A percentile compares a stretch with the other conserved stretches of the same genome.
These are phyloP conservation scores for Dactylonectria macrodidyma DNA, from an alignment of 2,329 filamentous ascomycete genomes.

Conservation along the genomic window DNA sequence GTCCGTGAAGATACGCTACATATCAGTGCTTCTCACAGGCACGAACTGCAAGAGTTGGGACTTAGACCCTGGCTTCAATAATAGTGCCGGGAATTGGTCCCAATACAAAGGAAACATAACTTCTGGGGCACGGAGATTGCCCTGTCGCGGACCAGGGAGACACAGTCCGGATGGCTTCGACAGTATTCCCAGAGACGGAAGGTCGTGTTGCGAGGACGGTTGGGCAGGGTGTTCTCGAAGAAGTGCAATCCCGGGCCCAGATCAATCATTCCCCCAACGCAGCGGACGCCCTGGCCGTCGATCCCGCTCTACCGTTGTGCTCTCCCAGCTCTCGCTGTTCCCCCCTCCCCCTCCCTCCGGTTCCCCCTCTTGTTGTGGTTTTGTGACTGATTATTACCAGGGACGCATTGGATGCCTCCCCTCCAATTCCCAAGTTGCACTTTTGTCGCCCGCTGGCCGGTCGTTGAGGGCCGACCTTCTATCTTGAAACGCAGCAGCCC, in stretches of 20 bases:
- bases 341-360: constrained; percentile 24
- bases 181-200: constrained; percentile 2
- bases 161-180: constrained; percentile 17
- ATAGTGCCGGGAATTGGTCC: constrained; percentile 39
- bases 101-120: constrained; percentile 41
- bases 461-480: constrained; percentile 5
- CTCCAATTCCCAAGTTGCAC: constrained; percentile 28
- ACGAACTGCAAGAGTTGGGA: constrained; percentile 18
- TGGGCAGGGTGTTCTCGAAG: constrained; percentile 44
- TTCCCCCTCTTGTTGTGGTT: constrained; percentile 32
- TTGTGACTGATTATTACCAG: constrained; percentile 23
- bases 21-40: constrained; percentile 11
- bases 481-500: constrained; percentile 41
- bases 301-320: constrained; percentile 41
- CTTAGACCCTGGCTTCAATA: constrained; percentile 35
- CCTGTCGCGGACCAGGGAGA: constrained; percentile 7
- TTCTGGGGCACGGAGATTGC: constrained; percentile 35
- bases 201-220: constrained; percentile 38
- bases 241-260: constrained; percentile 39
- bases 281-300: constrained; percentile 46
- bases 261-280: constrained; percentile 36
- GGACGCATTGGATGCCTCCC: constrained; percentile 38
- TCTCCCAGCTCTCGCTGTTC: constrained; percentile 13
- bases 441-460: constrained; percentile 20
- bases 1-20: constrained; percentile 23